Conservation (phyloP, 306 rosid species). For the Casuarina glauca region DNA sequence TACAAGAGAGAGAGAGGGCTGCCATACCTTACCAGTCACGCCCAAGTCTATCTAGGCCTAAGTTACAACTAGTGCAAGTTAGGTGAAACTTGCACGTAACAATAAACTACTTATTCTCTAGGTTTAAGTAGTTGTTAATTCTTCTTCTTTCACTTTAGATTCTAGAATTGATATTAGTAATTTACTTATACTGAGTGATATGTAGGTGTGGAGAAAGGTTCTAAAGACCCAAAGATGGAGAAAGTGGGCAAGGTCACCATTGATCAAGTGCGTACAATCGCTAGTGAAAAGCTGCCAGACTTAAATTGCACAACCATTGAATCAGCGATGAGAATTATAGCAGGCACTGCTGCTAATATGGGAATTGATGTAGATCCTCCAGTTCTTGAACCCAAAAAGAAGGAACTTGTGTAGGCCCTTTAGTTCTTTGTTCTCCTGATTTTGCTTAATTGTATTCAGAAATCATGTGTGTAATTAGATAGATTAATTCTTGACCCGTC, state of each 20-base stretch:
- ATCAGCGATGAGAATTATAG: constrained; percentile 96
- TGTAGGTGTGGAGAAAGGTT: constrained; percentile 93
- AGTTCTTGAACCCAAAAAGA: constrained; percentile 70
- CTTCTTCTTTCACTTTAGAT: background rate
- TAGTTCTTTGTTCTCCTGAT: constrained; percentile 11
- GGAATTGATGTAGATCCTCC: constrained; percentile 98
- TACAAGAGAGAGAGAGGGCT: too few relatives aligned
- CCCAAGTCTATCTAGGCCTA: too few relatives aligned
- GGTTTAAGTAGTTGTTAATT: background rate
- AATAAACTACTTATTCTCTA: background rate
- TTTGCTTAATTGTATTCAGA: constrained; percentile 13
- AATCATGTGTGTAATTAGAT: constrained; percentile 14
- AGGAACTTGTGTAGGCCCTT: constrained; percentile 39
- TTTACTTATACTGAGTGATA: constrained; percentile 18
- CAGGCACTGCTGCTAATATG: constrained; percentile 99
- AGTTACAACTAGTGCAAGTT: too few relatives aligned
- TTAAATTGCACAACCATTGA: constrained; percentile 81
- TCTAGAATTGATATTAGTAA: background rate
- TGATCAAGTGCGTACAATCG: constrained; percentile 79
- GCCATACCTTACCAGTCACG: too few relatives aligned
- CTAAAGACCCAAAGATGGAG: constrained; percentile 72
- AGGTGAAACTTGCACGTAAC: too few relatives aligned
- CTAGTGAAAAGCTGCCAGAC: constrained; percentile 92
- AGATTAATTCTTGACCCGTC: background rate
- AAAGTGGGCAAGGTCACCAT: constrained; percentile 88